Percentiles rank a stretch among this genome's conserved stretches.
phyloP scores from a whole-genome alignment of 208 protist species.

The Herpetomonas muscarum region DNA sequence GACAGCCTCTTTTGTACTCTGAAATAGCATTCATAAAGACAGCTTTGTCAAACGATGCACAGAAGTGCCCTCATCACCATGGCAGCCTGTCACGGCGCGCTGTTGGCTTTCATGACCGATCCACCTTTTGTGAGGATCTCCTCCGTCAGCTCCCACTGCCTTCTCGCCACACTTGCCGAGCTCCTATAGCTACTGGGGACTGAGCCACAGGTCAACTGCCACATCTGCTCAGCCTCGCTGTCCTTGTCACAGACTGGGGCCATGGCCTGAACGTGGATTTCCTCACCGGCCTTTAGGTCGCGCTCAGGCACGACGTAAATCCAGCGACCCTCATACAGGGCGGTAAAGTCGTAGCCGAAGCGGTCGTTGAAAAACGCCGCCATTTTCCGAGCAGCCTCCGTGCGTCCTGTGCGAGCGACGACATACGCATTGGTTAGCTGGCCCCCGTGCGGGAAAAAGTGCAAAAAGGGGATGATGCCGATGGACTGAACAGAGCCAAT shows the following conservation, averaged over 20 bases:
- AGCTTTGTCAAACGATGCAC: too few species aligned
- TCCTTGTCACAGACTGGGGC: slow-evolving; percentile 83
- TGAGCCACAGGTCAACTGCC: slow-evolving; percentile 74
- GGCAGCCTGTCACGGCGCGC: neutral
- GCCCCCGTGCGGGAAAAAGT: slow-evolving; percentile 85
- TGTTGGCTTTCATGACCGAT: slow-evolving; percentile 16
- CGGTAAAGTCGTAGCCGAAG: slow-evolving; percentile 57
- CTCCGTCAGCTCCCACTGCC: slow-evolving; percentile 38
- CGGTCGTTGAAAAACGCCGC: slow-evolving; percentile 39
- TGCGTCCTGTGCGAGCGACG: slow-evolving; percentile 52
- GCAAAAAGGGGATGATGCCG: slow-evolving; percentile 82
- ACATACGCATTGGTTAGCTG: slow-evolving; percentile 62
- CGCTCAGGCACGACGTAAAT: slow-evolving; percentile 71
- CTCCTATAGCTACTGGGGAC: slow-evolving; percentile 59
- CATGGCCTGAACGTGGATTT: slow-evolving; percentile 80
- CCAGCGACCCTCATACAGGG: slow-evolving; percentile 40
- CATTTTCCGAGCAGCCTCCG: slow-evolving; percentile 37
- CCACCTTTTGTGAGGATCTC: slow-evolving; percentile 45
- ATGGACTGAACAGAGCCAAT: slow-evolving; percentile 68
- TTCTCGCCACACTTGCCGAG: slow-evolving; percentile 38
- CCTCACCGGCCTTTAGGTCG: slow-evolving; percentile 57
- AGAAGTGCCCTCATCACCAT: too few species aligned
- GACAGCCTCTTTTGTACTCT: too few species aligned
- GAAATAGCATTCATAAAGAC: too few species aligned
- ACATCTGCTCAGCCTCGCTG: slow-evolving; percentile 80